These are phyloP conservation scores for Russula brevipes DNA, from an alignment of 768 basidiomycete species.

Conservation along the genomic window DNA sequence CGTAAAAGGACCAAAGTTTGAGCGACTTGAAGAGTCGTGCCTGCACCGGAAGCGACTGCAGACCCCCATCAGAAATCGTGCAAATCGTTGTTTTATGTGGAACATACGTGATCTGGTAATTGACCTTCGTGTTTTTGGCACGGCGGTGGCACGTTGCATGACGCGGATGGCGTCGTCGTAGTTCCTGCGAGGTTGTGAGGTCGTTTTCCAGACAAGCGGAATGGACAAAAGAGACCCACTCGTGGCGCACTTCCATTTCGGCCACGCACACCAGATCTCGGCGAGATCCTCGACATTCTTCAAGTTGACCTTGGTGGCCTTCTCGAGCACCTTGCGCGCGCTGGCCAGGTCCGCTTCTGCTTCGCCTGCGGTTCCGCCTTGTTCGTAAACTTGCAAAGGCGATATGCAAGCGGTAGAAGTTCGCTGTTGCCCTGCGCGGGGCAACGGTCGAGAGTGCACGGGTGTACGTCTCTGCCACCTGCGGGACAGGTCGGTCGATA, in stretches of 20 bases:
- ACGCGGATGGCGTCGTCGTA: conserved; percentile 93
- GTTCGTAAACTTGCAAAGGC: conserved; percentile 98
- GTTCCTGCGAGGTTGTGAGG: conserved; percentile 51
- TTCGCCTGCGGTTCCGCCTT: conserved; percentile 76
- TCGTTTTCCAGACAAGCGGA: conserved; percentile 21
- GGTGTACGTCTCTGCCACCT: conserved; percentile 93
- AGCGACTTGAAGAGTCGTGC: conserved; percentile 92
- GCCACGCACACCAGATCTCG: conserved; percentile 99
- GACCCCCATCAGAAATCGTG: neutral
- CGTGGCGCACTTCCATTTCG: conserved; percentile 94
- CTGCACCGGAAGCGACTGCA: conserved; percentile 77
- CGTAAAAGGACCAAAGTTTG: conserved; percentile 98
- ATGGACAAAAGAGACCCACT: conserved; percentile 49
- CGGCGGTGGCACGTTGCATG: conserved; percentile 92
- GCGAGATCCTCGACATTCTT: conserved; percentile 96
- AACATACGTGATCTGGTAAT: conserved; percentile 90
- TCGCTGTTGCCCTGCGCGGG: conserved; percentile 85
- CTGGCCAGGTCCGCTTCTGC: conserved; percentile 79
- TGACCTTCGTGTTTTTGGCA: conserved; percentile 86
- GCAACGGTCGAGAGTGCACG: conserved; percentile 82
- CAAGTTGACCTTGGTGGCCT: conserved; percentile 87
- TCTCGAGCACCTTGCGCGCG: conserved; percentile 90
- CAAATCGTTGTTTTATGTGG: conserved; percentile 21
- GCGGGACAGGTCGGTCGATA: conserved; percentile 9
- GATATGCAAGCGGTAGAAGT: conserved; percentile 83